Evolutionary conservation across 306 rosid genomes (phyloP).

Genomic region (Quercus robur): DNA sequence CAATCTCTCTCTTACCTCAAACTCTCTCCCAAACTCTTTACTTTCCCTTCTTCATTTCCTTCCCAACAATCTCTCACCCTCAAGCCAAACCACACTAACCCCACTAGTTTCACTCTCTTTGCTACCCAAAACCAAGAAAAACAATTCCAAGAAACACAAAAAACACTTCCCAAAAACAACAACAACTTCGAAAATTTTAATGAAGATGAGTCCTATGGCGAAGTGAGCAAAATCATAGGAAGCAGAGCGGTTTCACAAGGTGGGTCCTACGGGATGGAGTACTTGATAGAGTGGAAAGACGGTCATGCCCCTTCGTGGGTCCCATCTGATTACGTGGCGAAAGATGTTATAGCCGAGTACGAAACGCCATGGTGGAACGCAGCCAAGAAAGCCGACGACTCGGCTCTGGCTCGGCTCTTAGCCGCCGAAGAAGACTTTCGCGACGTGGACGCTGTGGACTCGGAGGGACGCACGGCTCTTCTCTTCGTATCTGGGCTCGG

Average conservation of each 20-base stretch:
- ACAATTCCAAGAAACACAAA: background rate
- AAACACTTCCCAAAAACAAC: background rate
- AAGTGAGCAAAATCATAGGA: slow-evolving; percentile 74
- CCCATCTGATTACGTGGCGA: slow-evolving; percentile 65
- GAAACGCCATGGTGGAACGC: slow-evolving; percentile 94
- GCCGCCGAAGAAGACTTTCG: no score
- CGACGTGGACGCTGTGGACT: no score
- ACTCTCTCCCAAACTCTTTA: slow-evolving; percentile 23
- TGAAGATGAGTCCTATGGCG: slow-evolving; percentile 66
- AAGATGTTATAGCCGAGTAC: slow-evolving; percentile 75
- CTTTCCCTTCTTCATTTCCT: slow-evolving; percentile 6
- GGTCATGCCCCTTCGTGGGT: slow-evolving; percentile 84
- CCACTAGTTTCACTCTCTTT: slow-evolving; percentile 2
- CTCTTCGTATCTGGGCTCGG: slow-evolving; percentile 50
- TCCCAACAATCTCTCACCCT: slow-evolving; percentile 26
- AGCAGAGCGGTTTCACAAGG: slow-evolving; percentile 46
- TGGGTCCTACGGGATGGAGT: slow-evolving; percentile 54
- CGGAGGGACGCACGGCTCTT: no score
- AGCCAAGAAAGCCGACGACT: slow-evolving; percentile 51
- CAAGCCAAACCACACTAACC: slow-evolving; percentile 11
- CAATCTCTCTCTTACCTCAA: slow-evolving; percentile 63
- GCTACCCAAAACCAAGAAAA: slow-evolving; percentile 41
- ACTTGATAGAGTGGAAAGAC: slow-evolving; percentile 82
- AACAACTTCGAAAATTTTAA: background rate
- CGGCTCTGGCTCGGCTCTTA: no score